Evolutionary conservation across 495 filamentous ascomycete species (phyloP).

Genomic region (Penicillium parvum): DNA sequence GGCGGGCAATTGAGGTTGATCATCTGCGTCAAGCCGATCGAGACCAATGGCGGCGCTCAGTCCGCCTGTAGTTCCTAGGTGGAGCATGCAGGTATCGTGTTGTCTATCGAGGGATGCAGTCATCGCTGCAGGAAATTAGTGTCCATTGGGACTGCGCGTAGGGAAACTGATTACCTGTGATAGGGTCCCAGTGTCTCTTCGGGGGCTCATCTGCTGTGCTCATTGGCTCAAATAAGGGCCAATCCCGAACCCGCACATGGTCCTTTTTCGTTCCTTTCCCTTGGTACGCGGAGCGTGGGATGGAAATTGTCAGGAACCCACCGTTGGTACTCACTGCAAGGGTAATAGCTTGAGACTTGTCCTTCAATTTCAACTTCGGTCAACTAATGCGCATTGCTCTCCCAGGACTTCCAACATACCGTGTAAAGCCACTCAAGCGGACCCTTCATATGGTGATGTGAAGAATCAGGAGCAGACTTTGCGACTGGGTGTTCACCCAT

Average conservation of each 20-base stretch:
- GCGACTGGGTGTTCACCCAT: constrained; percentile 18
- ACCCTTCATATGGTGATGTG: constrained; percentile 24
- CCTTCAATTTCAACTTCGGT: constrained; percentile 16
- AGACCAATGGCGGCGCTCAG: constrained; percentile 13
- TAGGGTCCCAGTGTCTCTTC: constrained; percentile 25
- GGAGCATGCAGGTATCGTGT: constrained; percentile 14
- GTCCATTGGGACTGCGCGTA: not conserved
- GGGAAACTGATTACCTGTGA: constrained; percentile 25
- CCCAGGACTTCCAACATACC: constrained; percentile 20
- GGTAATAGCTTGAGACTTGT: constrained; percentile 7
- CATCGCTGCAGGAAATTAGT: constrained; percentile 28
- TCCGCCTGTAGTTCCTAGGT: constrained; percentile 31
- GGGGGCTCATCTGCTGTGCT: constrained; percentile 3
- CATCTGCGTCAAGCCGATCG: not conserved
- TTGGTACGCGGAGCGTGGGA: constrained; percentile 16
- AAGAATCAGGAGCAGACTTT: constrained; percentile 1
- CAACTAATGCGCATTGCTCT: not conserved
- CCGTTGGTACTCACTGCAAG: constrained; percentile 22
- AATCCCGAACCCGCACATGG: constrained; percentile 13
- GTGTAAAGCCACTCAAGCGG: constrained; percentile 33
- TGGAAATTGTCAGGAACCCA: constrained; percentile 21
- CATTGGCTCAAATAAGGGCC: constrained; percentile 12
- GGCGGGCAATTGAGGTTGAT: constrained; percentile 6
- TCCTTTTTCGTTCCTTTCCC: constrained; percentile 1
- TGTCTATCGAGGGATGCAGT: constrained; percentile 12